Conservation (phyloP, 2,329 filamentous ascomycete species). For the Pezicula carpinea region DNA sequence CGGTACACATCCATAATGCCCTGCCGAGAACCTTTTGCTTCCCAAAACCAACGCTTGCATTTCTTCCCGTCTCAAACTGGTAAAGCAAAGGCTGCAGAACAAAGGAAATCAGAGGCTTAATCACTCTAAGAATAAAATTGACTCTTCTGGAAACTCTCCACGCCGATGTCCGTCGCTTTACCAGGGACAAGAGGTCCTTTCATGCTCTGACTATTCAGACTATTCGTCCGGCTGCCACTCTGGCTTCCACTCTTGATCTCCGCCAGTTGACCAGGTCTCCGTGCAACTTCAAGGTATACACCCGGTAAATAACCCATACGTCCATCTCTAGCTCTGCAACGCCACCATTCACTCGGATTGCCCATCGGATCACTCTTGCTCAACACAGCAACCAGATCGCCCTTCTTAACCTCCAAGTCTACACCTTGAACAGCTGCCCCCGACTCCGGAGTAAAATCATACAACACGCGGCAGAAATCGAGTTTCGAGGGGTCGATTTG, state of each 20-base stretch:
- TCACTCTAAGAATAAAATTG: slow-evolving; percentile 56
- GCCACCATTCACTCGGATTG: slow-evolving; percentile 95
- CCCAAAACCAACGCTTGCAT: no score
- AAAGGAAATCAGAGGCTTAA: not conserved
- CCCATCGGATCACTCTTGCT: slow-evolving; percentile 90
- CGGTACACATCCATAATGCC: no score
- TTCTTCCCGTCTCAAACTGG: not conserved
- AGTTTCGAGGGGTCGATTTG: slow-evolving; percentile 82
- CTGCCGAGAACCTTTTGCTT: no score
- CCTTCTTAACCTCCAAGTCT: slow-evolving; percentile 89
- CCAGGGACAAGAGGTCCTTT: slow-evolving; percentile 46
- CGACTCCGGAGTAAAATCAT: slow-evolving; percentile 84
- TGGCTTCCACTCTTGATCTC: slow-evolving; percentile 29
- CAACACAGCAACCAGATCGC: slow-evolving; percentile 90
- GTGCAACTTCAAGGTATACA: slow-evolving; percentile 78
- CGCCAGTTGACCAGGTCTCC: slow-evolving; percentile 42
- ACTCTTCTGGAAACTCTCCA: slow-evolving; percentile 69
- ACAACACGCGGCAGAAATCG: slow-evolving; percentile 92
- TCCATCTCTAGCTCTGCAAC: slow-evolving; percentile 84
- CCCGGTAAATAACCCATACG: slow-evolving; percentile 87
- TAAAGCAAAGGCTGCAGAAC: not conserved
- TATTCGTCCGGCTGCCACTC: slow-evolving; percentile 41
- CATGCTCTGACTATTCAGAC: slow-evolving; percentile 34
- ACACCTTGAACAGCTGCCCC: slow-evolving; percentile 63
- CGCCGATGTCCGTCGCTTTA: slow-evolving; percentile 59